Evolutionary conservation across 148 eudicot species (phyloP), one percentile per base, ranked within the genome.

Genomic region (Heliamphora exappendiculata): DNA sequence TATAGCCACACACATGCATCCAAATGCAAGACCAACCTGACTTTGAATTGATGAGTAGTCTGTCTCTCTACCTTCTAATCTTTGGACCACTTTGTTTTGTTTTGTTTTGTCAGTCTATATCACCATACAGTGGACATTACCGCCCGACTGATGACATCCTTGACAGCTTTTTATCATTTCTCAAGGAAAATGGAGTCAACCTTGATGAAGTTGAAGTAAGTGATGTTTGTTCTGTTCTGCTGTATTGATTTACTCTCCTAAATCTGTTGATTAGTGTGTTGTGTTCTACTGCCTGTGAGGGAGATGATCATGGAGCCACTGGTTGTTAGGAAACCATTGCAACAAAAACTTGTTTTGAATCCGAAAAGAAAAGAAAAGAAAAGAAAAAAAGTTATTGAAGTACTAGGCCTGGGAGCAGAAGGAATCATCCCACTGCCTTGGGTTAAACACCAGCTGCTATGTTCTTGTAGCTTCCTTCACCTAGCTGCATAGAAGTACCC

Each of bases 71-170:
- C 41, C 69, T 78, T 78, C 58, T 79, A 76, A 81, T 73, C 7
- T 13, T 39, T 64, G 41, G 41, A 51, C 55, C 19, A 12, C 62
- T 1, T 72, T n/a, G n/a, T 68, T 54, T 1, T 24, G 16, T 31
- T 26, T 14, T 42, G 5, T 34, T 59, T 81, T 81, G 79, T 44
- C 90, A 94, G 98, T 83, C 90, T 74, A 87, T 94, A 78, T 90
- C 96, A 24, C 88, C 96, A 16, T 89, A 94, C 63, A 94, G 98
- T 80, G 98, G 98, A 79, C 98, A 94, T 82, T 94, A 94, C 81
- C 91, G 95, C 51, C 98, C 98, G 70, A 82, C 90, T 58, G 90
- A 89, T 79, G 98, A 90, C 34, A 85, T 82, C 76, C 90, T 94
- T 36, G 86, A 84, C 58, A 73, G 42, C 76, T 89, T 90, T 75